Base-by-base conservation (phyloP, 352 stramenopile species). In the Globisporangium rhizosaccharum region DNA sequence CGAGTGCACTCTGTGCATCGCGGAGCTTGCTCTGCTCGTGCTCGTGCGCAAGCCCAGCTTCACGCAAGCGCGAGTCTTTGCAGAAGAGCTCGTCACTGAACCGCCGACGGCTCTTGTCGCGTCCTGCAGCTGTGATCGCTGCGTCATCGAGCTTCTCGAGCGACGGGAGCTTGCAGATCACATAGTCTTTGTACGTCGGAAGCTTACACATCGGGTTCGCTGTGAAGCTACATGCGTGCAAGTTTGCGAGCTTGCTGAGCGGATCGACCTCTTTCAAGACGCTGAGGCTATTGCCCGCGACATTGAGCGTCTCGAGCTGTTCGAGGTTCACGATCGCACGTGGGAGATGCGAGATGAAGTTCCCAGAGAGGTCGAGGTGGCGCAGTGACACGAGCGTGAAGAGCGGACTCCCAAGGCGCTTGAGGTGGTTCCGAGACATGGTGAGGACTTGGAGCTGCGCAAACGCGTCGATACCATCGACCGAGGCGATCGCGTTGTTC, bases 341-440 rank as follows among this genome's bases (percentile, higher is more conserved):
- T 10, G 85, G 82, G 20, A 94, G 81, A 58, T 92, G 82, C 14
- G 67, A 72, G 26, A 94, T 88, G 49, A 90, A 91, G 59, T 94
- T 94, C 28, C 85, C 85, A 1, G 79, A 88, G 11, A 94, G 42
- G 55, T 94, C 80, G 45, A 92, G 59, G 14, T 73, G 62, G 8
- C 62, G 71, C 11, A 92, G 63, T 5, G 57, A 57, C 18, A 63
- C 65, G 6, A 90, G 68, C 17, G 61, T 52, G 55, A 80, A 85
- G 9, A 92, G 57, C n/a, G 66, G 45, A 15, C 61, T 57, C 2
- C 72, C 72, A 33, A 94, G 59, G 2, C 57, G 70, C 55, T 92
- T 92, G 42, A 94, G 53, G 50, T 91, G 76, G 61, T 94, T 94
- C 11, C 83, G 72, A 1, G 85, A 71, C 36, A 90, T 55, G 10